Evolutionary conservation across 306 rosid species (phyloP).

Genomic region (Cicer yamashitae): DNA sequence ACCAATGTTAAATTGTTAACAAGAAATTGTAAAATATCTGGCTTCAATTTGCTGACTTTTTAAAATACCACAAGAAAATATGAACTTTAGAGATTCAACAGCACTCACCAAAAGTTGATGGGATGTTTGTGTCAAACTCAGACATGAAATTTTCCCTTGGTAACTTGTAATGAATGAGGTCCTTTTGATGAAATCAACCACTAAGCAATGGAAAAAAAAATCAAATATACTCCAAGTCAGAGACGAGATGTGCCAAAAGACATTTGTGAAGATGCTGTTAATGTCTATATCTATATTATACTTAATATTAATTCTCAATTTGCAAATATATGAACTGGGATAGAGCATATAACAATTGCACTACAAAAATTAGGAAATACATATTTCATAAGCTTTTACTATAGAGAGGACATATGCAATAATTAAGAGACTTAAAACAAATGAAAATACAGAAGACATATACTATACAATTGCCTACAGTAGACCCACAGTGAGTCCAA

Average conservation of each 20-base stretch:
- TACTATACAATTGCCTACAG: no score
- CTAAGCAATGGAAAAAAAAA: slow-evolving; percentile 34
- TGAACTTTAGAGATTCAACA: slow-evolving; percentile 10
- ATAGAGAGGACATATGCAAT: neutral
- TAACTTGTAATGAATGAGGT: slow-evolving; percentile 32
- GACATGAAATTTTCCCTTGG: slow-evolving; percentile 61
- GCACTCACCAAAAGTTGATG: slow-evolving; percentile 55
- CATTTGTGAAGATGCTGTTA: neutral
- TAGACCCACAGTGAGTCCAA: neutral
- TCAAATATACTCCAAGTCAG: slow-evolving; percentile 20
- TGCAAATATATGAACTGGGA: neutral
- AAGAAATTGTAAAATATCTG: neutral
- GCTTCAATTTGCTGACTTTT: neutral
- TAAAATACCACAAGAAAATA: neutral
- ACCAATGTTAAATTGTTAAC: slow-evolving; percentile 8
- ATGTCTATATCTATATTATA: slow-evolving; percentile 1
- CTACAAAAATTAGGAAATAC: neutral
- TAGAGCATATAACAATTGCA: neutral
- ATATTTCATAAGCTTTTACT: neutral
- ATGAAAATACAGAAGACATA: no score
- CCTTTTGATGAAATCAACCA: slow-evolving; percentile 42
- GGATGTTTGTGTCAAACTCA: slow-evolving; percentile 53
- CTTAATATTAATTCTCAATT: slow-evolving; percentile 2
- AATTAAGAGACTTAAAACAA: neutral
- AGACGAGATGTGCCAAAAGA: slow-evolving; percentile 1